Base-by-base conservation (phyloP, 1,139 yeast species). In the Scheffersomyces titani region DNA sequence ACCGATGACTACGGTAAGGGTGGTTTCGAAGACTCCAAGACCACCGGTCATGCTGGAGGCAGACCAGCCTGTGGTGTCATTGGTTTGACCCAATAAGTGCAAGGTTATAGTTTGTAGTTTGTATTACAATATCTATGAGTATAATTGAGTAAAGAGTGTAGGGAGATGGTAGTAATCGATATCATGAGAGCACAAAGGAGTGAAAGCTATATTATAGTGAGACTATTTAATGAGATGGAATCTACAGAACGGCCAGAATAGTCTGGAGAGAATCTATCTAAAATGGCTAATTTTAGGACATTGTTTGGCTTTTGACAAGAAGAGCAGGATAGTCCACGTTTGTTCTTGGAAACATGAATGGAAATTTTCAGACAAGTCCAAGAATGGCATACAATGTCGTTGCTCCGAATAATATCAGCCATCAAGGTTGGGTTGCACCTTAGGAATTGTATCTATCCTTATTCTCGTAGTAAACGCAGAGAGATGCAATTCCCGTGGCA, bases 51-150 rank as follows among this genome's bases (percentile, higher is more conserved):
- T 73, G 98, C 99, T 61, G 98, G 99, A 75, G 94, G 90, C 68
- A 92, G 99, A 87, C 93, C 97, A 65, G 99, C 99, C 64, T 94
- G 99, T 82, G 98, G 99, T 83, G 98, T 94, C 73, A 93, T 94
- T 81, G 98, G 99, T 70, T 71, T 90, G 63, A 69, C 90, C 61
- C 72, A 74, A 58, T 78, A 76, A 65, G 52, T 59, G 53, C 40
- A 19, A 16, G n/a, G 46, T 48, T 18, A 49, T 45, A 40, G 50
- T 30, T 44, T 30, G 40, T 30, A 30, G 40, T 30, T 16, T 30
- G 40, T 30, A 30, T 30, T 30, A 16, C 40, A 30, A 30, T 30
- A 30, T 30, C 40, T 30, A 30, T 30, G 40, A 9, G 13, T 30
- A 30, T 30, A 16, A 30, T 30, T 16, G 13, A 30, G 11, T 9